A percentile compares a stretch with the other conserved stretches of the same genome.
Conservation (phyloP, 176 grass and related monocot species). For the Triticum aestivum region IWGSC_CS_RefSeq_v2.1 NC_057801.1:482730596-482731095, state of each 20-base stretch:
- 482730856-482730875: conserved; percentile 94
- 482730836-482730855: conserved; percentile 21
- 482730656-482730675: neutral
- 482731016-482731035: neutral
- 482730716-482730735: conserved; percentile 66
- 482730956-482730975: conserved; percentile 20
- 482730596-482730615: neutral
- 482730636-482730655: neutral
- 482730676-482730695: conserved; percentile 53
- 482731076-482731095: conserved; percentile 94
- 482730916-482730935: conserved; percentile 78
- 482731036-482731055: conserved; percentile 69
- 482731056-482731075: conserved; percentile 81
- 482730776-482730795: conserved; percentile 46
- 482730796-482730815: conserved; percentile 12
- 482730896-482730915: conserved; percentile 72
- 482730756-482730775: conserved; percentile 85
- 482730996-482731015: conserved; percentile 7
- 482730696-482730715: conserved; percentile 83
- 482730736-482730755: conserved; percentile 75
- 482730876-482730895: conserved; percentile 90
- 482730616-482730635: neutral
- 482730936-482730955: conserved; percentile 73
- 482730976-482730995: conserved; percentile 18
- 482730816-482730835: conserved; percentile 7